These are phyloP conservation scores for Lepidium campestre DNA, from an alignment of 441 rosid species.

Conservation along the genomic window DNA sequence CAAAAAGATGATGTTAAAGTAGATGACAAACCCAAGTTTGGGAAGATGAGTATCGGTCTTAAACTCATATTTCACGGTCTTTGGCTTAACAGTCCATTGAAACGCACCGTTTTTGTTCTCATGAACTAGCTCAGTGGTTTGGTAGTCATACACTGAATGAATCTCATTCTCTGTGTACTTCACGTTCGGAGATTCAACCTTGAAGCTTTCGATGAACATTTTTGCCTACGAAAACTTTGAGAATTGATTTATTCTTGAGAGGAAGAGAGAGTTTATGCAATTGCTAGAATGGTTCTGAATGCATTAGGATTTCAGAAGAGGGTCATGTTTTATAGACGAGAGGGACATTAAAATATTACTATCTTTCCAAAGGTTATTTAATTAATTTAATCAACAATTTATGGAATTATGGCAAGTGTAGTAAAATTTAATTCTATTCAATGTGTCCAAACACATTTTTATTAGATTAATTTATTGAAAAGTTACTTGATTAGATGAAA, in stretches of 20 bases:
- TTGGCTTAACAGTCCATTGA: slow-evolving; percentile 88
- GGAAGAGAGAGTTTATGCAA: background rate
- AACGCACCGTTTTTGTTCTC: slow-evolving; percentile 69
- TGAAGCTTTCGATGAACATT: slow-evolving; percentile 81
- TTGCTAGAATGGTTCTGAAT: background rate
- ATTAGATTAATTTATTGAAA: no score
- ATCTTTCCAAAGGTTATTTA: background rate
- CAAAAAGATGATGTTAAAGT: background rate
- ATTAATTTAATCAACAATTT: background rate
- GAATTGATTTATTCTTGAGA: background rate
- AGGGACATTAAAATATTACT: background rate
- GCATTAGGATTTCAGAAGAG: slow-evolving; percentile 5
- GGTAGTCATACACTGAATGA: slow-evolving; percentile 77
- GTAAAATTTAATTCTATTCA: background rate
- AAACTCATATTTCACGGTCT: slow-evolving; percentile 79
- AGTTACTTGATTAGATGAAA: no score
- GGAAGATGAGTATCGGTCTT: slow-evolving; percentile 75
- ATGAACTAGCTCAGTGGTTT: slow-evolving; percentile 87
- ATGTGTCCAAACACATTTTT: background rate
- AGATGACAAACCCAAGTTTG: slow-evolving; percentile 38
- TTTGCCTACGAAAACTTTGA: background rate
- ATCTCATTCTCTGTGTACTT: slow-evolving; percentile 77
- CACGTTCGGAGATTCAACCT: slow-evolving; percentile 85
- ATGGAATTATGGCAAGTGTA: background rate
- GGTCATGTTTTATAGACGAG: slow-evolving; percentile 15